Evolutionary conservation across 805 yeast species (phyloP), one percentile per base, ranked within the genome.

Genomic region (Yarrowia alimentaria): DNA sequence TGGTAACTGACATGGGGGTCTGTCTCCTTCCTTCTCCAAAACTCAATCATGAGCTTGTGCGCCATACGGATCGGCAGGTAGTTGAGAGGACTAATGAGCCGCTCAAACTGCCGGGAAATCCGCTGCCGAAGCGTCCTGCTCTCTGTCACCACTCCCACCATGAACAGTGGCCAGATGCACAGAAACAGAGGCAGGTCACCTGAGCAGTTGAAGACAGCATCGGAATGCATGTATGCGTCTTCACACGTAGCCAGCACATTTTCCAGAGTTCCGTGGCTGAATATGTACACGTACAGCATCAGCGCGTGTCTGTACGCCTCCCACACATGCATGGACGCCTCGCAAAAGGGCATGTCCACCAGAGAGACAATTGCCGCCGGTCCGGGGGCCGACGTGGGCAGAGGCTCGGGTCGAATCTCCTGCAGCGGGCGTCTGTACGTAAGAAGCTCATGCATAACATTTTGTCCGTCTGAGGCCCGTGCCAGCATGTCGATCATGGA

Each of bases 161-260:
- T 30, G 7, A 43, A 43, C 24, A 43, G 16, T 2, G 50, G 50
- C 50, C 50, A 43, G 12, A 43, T 43, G 37, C 50, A 43, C 28
- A 43, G 37, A 22, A 43, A 43, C 28, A 30, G 13, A 3, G 50
- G 50, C 22, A 43, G 9, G 2, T 43, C 37, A 8, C 50, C 37
- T 5, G 50, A 29, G 14, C 50, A 30, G 37, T 31, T 43, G 30
- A 43, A 43, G 21, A 43, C 37, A 2, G 50, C 50, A n/a, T 43
- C 50, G 13, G 37, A 16, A 43, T 43, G 50, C 50, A 43, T 43
- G 18, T 30, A 43, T 12, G 50, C 37, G 50, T 43, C 37, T 43
- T 43, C 50, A 17, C 50, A 43, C 9, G 30, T 24, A 2, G 35
- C 26, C 3, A 18, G 13, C 35, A 43, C 10, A 32, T 43, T 20